phyloP scores from a whole-genome alignment of 805 yeast species.

The Wickerhamomyces pijperi region DNA sequence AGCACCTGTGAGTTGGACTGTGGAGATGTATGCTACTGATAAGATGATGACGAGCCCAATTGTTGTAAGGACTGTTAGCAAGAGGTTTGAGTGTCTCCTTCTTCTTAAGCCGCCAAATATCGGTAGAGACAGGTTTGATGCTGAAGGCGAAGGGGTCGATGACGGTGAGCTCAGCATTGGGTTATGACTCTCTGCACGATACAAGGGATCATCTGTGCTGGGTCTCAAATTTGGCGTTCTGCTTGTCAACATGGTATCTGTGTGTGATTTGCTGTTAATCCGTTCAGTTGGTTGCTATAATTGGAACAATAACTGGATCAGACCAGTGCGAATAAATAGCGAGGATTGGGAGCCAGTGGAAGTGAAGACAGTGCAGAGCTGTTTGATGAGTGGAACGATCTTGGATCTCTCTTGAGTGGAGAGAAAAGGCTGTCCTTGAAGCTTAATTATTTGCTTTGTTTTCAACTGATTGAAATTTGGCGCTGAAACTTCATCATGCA shows the following conservation, averaged over 20 bases:
- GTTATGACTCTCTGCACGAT: neutral
- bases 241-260: neutral
- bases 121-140: neutral
- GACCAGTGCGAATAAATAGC: too few relatives aligned
- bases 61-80: neutral
- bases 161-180: neutral
- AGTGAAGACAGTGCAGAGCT: too few relatives aligned
- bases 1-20: slow-evolving; percentile 22
- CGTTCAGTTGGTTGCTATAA: too few relatives aligned
- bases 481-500: too few relatives aligned
- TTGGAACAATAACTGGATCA: too few relatives aligned
- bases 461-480: too few relatives aligned
- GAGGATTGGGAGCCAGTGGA: too few relatives aligned
- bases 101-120: neutral
- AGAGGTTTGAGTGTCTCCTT: neutral
- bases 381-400: too few relatives aligned
- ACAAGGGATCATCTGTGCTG: neutral
- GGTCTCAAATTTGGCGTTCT: neutral
- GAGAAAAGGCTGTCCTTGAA: too few relatives aligned
- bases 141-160: neutral
- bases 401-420: too few relatives aligned
- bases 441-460: too few relatives aligned
- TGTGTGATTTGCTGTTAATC: too few relatives aligned
- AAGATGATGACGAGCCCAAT: neutral
- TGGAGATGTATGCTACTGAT: neutral